A percentile compares a stretch with the other conserved stretches of the same genome.
Conservation (phyloP, 805 yeast species). For the Cyberlindnera maclurae region DNA sequence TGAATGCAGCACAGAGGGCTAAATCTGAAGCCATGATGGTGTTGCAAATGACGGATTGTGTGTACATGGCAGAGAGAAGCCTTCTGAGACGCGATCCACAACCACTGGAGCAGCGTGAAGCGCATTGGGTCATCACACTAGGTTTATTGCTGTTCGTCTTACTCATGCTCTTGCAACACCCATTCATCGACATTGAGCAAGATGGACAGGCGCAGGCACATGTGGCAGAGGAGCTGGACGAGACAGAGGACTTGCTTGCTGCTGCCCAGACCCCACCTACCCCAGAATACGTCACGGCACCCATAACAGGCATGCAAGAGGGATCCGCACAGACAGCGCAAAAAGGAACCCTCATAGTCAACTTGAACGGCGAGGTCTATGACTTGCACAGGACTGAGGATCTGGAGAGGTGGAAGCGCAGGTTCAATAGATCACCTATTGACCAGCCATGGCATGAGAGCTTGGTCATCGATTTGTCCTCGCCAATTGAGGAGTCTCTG, state of each 20-base stretch:
- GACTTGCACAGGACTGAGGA: constrained; percentile 7
- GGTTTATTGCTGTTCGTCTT: not conserved
- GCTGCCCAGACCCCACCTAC: no score
- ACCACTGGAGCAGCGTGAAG: not conserved
- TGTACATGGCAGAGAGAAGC: not conserved
- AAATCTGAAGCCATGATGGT: not conserved
- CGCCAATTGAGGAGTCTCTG: constrained; percentile 1
- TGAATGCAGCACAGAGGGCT: no score
- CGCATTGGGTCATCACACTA: not conserved
- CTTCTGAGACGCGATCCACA: not conserved
- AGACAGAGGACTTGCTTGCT: no score
- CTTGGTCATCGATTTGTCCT: constrained; percentile 1
- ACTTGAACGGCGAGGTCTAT: constrained; percentile 3
- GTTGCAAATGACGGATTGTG: not conserved
- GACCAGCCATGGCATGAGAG: not conserved
- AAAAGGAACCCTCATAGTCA: not conserved
- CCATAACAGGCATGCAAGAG: no score
- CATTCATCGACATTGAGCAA: no score
- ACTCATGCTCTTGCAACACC: no score
- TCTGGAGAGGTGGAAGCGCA: constrained; percentile 7
- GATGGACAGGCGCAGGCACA: no score
- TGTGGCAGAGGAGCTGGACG: no score
- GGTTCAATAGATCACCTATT: constrained; percentile 3
- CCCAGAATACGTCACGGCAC: no score
- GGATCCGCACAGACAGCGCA: no score